Evolutionary conservation across 2,329 filamentous ascomycete species (phyloP).

Genomic region (Emmonsia crescens): DNA sequence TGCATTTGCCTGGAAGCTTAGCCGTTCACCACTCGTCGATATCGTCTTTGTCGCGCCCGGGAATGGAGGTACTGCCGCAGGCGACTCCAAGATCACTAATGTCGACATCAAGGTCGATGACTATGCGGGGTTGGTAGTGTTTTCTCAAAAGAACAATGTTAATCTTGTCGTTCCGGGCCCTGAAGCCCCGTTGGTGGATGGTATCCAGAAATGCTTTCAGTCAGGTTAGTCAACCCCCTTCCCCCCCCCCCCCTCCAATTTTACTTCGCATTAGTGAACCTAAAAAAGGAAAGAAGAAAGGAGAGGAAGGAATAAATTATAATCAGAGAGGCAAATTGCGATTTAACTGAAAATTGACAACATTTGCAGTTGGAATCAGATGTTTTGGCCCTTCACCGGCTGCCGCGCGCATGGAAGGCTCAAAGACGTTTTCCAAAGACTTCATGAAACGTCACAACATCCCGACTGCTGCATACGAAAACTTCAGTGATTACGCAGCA

Average conservation of each 20-base stretch:
- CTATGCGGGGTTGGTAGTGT: constrained; percentile 63
- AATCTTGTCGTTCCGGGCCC: constrained; percentile 84
- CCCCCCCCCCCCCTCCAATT: no score
- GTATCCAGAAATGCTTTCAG: constrained; percentile 74
- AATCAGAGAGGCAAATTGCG: neutral
- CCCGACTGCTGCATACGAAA: constrained; percentile 81
- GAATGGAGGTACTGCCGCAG: constrained; percentile 73
- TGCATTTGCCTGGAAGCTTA: constrained; percentile 86
- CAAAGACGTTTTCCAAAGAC: constrained; percentile 94
- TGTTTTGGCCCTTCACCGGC: constrained; percentile 78
- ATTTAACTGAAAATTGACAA: neutral
- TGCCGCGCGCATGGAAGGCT: constrained; percentile 85
- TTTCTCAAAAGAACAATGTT: constrained; percentile 61
- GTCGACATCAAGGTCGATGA: constrained; percentile 62
- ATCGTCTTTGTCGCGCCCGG: constrained; percentile 60
- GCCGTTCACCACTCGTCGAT: constrained; percentile 67
- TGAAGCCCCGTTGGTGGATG: constrained; percentile 86
- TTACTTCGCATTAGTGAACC: neutral
- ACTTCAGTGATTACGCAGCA: constrained; percentile 67
- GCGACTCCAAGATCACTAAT: constrained; percentile 58
- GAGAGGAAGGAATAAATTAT: neutral
- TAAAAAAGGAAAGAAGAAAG: neutral
- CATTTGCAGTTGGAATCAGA: constrained; percentile 51
- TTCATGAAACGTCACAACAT: constrained; percentile 91
- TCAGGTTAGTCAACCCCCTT: constrained; percentile 32